Base-by-base conservation (phyloP, 2,329 filamentous ascomycete genomes). In the Xylaria arbuscula region DNA sequence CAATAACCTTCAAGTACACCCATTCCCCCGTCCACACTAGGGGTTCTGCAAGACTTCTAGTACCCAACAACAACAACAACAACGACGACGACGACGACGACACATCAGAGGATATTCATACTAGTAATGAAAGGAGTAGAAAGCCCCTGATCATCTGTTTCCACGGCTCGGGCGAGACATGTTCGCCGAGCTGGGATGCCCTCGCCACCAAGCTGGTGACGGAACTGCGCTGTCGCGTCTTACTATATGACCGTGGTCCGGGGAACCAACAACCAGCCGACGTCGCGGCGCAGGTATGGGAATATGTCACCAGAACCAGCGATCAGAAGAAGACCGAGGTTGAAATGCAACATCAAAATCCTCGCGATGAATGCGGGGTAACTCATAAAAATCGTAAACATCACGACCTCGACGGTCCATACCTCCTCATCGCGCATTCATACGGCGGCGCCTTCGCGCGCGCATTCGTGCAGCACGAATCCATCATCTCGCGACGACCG, bases 381-480 rank as follows among this genome's bases (percentile, higher is more conserved):
- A 10, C 15, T 9, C 17, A 19, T 19, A 17, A 17, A 5, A 17
- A 13, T 45, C 1, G 5, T 22, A 47, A 47, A 8, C 17, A 19
- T 11, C 42, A 47, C 7, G n/a, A 22, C 1, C 50, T 75, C 0
- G 15, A 17, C 3, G 72, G 72, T 0, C 74, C 74, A n/a, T 78
- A 74, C 42, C 60, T 77, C 3, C 72, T 77, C 1, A 59, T 78
- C 10, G 76, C 74, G 24, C 76, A 77, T 59, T 78, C 76, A n/a
- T 77, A 77, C 40, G 76, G 76, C 11, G 76, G 76, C 15, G 69
- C 75, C 11, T 78, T 78, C 55, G 75, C 74, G 28, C 70, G 76
- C 22, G 59, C 61, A n/a, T 77, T 78, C 42, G 13, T 77, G 3
- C 70, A 75, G 17, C 58, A 62, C 17, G 56, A 64, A 19, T 47